A percentile compares a stretch with the other conserved stretches of the same genome.
Conservation (phyloP, 1,284 basidiomycete species). For the Schizophyllum amplum region DNA sequence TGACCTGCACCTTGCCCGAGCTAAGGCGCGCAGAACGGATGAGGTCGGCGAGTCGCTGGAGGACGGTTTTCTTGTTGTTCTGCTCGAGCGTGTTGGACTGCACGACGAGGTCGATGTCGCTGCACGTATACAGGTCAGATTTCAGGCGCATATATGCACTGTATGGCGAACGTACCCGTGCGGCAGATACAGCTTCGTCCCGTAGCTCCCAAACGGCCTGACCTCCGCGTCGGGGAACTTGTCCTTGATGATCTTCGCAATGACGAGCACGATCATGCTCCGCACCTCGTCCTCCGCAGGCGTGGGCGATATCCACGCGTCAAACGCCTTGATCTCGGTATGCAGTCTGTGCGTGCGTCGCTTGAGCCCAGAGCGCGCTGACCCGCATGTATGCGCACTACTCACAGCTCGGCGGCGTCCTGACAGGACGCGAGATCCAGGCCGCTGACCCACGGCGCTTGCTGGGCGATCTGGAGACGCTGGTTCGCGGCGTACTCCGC, state of each 20-base stretch:
- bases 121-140: constrained; percentile 19
- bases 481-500: background rate
- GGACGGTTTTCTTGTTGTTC: constrained; percentile 47
- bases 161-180: constrained; percentile 59
- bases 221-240: constrained; percentile 80
- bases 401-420: constrained; percentile 14
- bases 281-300: constrained; percentile 81
- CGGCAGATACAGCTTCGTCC: constrained; percentile 92
- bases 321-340: constrained; percentile 79
- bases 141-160: constrained; percentile 2
- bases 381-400: background rate
- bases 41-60: constrained; percentile 57
- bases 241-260: constrained; percentile 57
- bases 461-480: background rate
- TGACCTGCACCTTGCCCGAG: constrained; percentile 66
- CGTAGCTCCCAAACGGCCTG: constrained; percentile 87
- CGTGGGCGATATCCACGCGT: constrained; percentile 84
- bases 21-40: constrained; percentile 57
- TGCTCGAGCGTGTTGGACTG: constrained; percentile 59
- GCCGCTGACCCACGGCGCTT: background rate
- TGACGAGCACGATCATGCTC: constrained; percentile 66
- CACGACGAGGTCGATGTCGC: constrained; percentile 75
- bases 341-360: constrained; percentile 55
- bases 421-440: constrained; percentile 10
- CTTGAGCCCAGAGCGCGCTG: background rate